Base-by-base conservation (phyloP, 2,329 filamentous ascomycete genomes). In the Fusarium drepaniforme region DNA sequence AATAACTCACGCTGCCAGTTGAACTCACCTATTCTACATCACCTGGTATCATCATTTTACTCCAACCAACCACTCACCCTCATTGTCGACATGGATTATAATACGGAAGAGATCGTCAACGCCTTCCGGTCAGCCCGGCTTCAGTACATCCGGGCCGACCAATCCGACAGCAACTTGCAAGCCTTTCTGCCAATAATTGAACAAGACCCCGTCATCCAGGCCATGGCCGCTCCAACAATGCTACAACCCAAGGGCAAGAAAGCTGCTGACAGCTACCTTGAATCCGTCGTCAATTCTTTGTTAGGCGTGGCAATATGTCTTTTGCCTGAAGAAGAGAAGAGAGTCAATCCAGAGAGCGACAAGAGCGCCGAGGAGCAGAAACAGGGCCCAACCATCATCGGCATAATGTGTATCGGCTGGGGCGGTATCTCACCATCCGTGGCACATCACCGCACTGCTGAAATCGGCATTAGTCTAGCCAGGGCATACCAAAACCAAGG, bases 401-500 rank as follows among this genome's bases (percentile, higher is more conserved):
- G 73, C 4, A 38, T 70, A 64, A 68, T 75, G 37, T 66, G 65
- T 15, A 35, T 77, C 18, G 73, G 71, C 4, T 73, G 70, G 66
- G 65, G 70, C 12, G 72, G 68, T 4, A 42, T 71, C 4, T 44
- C 67, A 3, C 40, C 65, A 8, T 33, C 44, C 3, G 35, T 61
- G 0, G 46, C 59, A 5, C 76, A 76, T 8, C 70, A 77, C 37
- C 73, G 73, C 8, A 70, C 51, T 11, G 68, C 72, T 8, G 59
- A 65, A 6, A 79, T 88, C 16, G 83, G 81, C 5, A 79, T 87
- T 37, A 78, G 78, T 21, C 80, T 87, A 23, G 68, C 82, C 2
- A 75, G 79, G 1, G 38, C 63, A 3, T 82, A 82, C 68, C 84
- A 86, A 64, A 79, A 81, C 11, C 74, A 80, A 35, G 85, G 86